Evolutionary conservation across 331 rosid species (phyloP), one percentile per base, ranked within the genome.

Genomic region (Malus hybrid): DNA sequence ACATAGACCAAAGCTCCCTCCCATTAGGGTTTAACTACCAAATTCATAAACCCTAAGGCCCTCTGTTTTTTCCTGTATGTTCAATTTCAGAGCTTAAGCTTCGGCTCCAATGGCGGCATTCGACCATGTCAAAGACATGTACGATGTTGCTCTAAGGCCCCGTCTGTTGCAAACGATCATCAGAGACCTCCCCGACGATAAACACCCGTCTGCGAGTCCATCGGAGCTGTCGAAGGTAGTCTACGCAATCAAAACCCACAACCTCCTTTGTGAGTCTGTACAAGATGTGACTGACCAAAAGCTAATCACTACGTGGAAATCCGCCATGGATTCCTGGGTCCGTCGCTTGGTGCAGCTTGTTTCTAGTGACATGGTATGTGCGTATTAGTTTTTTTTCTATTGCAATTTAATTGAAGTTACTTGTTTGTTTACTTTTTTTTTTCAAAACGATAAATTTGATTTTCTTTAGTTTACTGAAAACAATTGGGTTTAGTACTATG

Each of bases 241-340:
- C 27, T 83, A 87, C 76, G 9, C 74, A 48, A 15, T 93, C 77
- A 90, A 71, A 80, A 85, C 84, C 11, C 93, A 93, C 79, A 22
- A 71, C 62, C 91, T 93, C 8, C 91, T 91, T 68, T 77, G 85
- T 4, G 97, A 93, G 76, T 82, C 84, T 20, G 42, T 71, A 6
- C 33, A 44, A 0, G 77, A 81, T 36, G 79, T 67, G 33, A 77
- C 67, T 62, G 84, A 75, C 82, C 86, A 80, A 56, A 88, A 79
- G 71, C 46, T 67, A 9, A 33, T 75, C 22, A 73, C 80, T 57
- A 79, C 71, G 3, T 94, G 92, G 97, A 94, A 85, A 72, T 83
- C 92, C n/a, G 86, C 92, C 3, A 81, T 94, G 11, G 83, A 89
- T 72, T 83, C 89, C 22, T 94, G 97, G 96, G 69, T 94, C 67